Evolutionary conservation across 495 filamentous ascomycete species (phyloP), one percentile per base, ranked within the genome.

Genomic region (Neurospora pannonica): DNA sequence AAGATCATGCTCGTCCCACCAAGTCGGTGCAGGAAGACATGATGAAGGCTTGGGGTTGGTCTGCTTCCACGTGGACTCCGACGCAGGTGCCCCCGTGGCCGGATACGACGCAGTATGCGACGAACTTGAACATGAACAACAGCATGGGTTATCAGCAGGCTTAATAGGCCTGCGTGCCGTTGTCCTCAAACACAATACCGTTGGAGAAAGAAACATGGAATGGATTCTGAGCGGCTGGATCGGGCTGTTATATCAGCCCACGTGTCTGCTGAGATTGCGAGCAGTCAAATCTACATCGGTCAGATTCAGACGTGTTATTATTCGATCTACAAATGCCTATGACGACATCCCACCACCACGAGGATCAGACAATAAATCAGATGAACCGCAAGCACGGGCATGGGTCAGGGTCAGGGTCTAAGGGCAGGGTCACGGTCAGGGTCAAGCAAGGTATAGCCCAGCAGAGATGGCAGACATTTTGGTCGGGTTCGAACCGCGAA

Each of bases 1-100:
- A 75, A 34, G 80, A 83, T 31, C 82, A 87, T 72, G 85, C 82
- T 17, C 82, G 85, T 70, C 86, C 86, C 15, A 87, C 86, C 21
- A 77, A 79, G 31, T 76, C 77, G 8, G 83, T 84, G 48, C 82
- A 81, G 43, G 76, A 79, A 28, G 81, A 84, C 60, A 78, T 85
- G 75, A 81, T 76, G 75, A 80, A 78, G 71, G 79, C 79, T 15
- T 86, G 84, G 84, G 81, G 83, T 10, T 85, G 82, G 82, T 67
- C 54, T 15, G 28, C 28, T 67, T 21, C 74, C 60, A 70, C 77
- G 10, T 76, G 74, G 36, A 43, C 38, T 72, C 42, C 38, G 39
- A 34, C 37, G 39, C 28, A 34, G 17, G 39, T 72, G 13, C 36
- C 21, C 34, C 70, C 48, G 62, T 71, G 8, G 74, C 74, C 46